These are phyloP conservation scores for Penicillium expansum DNA, from an alignment of 2,329 filamentous ascomycete genomes.

Conservation along the genomic window DNA sequence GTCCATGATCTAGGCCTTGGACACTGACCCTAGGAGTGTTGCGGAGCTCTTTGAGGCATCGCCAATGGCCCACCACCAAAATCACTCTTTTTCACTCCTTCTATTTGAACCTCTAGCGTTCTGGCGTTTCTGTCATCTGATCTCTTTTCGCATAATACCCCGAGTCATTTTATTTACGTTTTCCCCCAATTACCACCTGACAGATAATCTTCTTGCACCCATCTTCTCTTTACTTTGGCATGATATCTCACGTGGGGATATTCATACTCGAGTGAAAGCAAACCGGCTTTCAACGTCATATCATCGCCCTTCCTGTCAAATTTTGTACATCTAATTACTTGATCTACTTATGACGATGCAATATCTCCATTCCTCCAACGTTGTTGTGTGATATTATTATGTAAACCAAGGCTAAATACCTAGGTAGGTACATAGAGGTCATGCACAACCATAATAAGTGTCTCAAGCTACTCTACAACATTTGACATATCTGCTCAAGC, in stretches of 20 bases:
- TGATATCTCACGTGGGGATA: not conserved
- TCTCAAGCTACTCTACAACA: not conserved
- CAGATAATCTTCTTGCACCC: not conserved
- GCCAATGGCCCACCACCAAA: too few species aligned
- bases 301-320: not conserved
- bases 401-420: not conserved
- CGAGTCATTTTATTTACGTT: conserved; percentile 4
- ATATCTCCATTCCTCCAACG: not conserved
- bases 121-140: conserved; percentile 14
- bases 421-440: not conserved
- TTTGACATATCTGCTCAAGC: too few species aligned
- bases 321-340: not conserved
- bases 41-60: not conserved
- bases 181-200: not conserved
- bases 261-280: not conserved
- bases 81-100: not conserved
- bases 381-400: not conserved
- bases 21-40: not conserved
- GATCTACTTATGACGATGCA: not conserved
- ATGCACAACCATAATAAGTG: not conserved
- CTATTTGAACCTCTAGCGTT: conserved; percentile 15
- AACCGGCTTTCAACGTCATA: not conserved
- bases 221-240: not conserved
- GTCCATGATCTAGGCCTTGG: conserved; percentile 1
- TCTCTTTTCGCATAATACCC: conserved; percentile 31